A percentile compares a stretch with the other conserved stretches of the same genome.
Conservation (phyloP, 495 filamentous ascomycete genomes). For the Neurospora sp. region DNA sequence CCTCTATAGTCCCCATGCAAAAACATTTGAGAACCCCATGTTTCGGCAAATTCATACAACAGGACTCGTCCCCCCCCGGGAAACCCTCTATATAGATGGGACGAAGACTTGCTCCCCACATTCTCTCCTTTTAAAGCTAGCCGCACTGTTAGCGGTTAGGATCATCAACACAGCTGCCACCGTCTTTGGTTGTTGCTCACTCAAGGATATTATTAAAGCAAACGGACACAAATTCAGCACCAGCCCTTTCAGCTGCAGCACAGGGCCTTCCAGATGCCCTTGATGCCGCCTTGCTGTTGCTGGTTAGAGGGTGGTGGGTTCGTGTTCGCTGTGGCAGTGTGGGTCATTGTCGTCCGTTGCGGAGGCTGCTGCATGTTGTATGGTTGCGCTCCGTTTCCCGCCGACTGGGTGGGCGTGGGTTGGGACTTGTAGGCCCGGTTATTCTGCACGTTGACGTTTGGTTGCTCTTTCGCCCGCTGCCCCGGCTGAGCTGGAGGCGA, state of each 20-base stretch:
- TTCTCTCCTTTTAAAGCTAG: background rate
- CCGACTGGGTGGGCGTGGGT: background rate
- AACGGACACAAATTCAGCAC: slow-evolving; percentile 6
- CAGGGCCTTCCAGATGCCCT: slow-evolving; percentile 72
- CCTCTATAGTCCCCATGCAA: slow-evolving; percentile 26
- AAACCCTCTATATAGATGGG: slow-evolving; percentile 15
- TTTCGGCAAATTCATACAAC: slow-evolving; percentile 19
- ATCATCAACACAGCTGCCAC: background rate
- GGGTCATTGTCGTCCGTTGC: slow-evolving; percentile 47
- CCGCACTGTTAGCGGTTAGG: background rate
- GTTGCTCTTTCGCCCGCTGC: slow-evolving; percentile 72
- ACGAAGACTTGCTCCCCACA: background rate
- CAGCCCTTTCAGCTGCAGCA: slow-evolving; percentile 58
- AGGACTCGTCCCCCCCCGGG: slow-evolving; percentile 11
- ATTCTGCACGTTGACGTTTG: slow-evolving; percentile 51
- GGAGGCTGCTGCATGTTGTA: slow-evolving; percentile 74
- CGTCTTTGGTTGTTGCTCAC: slow-evolving; percentile 7
- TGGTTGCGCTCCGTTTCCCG: background rate
- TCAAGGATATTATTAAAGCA: background rate
- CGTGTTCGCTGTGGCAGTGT: slow-evolving; percentile 40
- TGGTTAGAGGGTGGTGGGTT: slow-evolving; percentile 28
- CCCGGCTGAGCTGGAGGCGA: slow-evolving; percentile 66
- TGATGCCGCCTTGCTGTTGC: slow-evolving; percentile 39
- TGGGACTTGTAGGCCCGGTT: background rate
- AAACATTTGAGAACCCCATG: slow-evolving; percentile 13